phyloP scores from a whole-genome alignment of 2,329 filamentous ascomycete genomes.

The Fusarium sp. region DNA sequence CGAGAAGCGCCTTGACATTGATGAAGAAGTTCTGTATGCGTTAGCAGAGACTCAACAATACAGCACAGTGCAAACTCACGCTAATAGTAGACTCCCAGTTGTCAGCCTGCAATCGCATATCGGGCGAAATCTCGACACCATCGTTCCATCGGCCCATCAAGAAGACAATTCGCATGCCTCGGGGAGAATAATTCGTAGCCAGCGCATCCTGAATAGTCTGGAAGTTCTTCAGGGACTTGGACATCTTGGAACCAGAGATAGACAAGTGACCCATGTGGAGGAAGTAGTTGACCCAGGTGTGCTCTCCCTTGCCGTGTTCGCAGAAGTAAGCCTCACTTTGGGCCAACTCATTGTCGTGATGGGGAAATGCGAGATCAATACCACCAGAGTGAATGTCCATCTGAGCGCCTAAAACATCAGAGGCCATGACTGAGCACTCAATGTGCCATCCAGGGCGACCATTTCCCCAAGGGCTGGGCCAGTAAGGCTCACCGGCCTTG shows the following conservation, averaged over 20 bases:
- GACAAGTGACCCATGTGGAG: conserved; percentile 91
- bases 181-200: conserved; percentile 75
- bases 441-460: conserved; percentile 97
- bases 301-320: conserved; percentile 61
- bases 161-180: conserved; percentile 87
- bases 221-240: conserved; percentile 95
- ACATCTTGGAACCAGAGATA: conserved; percentile 95
- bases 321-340: conserved; percentile 90
- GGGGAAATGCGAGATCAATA: conserved; percentile 90
- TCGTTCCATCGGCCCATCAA: conserved; percentile 91
- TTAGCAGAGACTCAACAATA: conserved; percentile 27
- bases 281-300: conserved; percentile 96
- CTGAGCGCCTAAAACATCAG: conserved; percentile 82
- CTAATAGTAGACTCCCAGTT: conserved; percentile 86
- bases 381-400: conserved; percentile 97
- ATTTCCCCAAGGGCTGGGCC: conserved; percentile 88
- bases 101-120: conserved; percentile 79
- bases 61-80: conserved; percentile 52
- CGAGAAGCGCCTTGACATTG: conserved; percentile 66
- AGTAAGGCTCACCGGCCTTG: conserved; percentile 91
- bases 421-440: conserved; percentile 96
- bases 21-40: conserved; percentile 66
- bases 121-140: conserved; percentile 89
- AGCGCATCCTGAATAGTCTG: conserved; percentile 91
- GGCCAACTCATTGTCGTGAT: conserved; percentile 92